phyloP scores from a whole-genome alignment of 768 basidiomycete species.

The Ephemerocybe angulata region DNA sequence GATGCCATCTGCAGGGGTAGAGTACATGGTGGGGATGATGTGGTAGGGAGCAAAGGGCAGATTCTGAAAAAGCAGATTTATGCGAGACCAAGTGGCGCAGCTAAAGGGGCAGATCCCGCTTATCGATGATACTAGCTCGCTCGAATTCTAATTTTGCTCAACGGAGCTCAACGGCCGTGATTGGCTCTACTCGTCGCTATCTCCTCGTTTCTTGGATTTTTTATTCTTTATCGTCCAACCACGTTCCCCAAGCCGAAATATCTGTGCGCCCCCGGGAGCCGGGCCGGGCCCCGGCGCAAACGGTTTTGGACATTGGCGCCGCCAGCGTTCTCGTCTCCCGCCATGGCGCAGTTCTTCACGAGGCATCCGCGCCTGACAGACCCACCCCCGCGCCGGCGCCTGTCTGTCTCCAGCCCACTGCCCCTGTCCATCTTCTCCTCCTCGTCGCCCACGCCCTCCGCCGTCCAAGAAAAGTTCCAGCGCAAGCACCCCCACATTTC shows the following conservation, averaged over 20 bases:
- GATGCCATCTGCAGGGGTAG: conserved; percentile 44
- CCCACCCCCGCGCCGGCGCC: no score
- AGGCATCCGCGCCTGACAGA: neutral
- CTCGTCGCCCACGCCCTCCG: conserved; percentile 44
- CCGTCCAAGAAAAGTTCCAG: conserved; percentile 58
- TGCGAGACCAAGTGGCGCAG: neutral
- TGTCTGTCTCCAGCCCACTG: neutral
- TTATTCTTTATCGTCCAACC: no score
- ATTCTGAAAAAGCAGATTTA: neutral
- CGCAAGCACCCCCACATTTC: conserved; percentile 36
- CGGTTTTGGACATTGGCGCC: neutral
- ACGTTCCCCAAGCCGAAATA: no score
- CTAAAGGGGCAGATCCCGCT: neutral
- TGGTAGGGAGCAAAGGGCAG: conserved; percentile 15
- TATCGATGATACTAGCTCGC: neutral
- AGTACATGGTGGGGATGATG: conserved; percentile 43
- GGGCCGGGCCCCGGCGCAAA: neutral
- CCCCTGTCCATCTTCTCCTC: neutral
- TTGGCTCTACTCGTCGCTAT: neutral
- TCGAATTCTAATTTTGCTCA: neutral
- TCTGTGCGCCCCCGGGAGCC: no score
- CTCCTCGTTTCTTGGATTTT: no score
- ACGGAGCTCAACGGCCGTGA: neutral
- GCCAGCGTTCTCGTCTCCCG: neutral
- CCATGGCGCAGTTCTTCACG: neutral